Evolutionary conservation across 1,284 basidiomycete species (phyloP).

Genomic region (Trichosporon sp.): DNA sequence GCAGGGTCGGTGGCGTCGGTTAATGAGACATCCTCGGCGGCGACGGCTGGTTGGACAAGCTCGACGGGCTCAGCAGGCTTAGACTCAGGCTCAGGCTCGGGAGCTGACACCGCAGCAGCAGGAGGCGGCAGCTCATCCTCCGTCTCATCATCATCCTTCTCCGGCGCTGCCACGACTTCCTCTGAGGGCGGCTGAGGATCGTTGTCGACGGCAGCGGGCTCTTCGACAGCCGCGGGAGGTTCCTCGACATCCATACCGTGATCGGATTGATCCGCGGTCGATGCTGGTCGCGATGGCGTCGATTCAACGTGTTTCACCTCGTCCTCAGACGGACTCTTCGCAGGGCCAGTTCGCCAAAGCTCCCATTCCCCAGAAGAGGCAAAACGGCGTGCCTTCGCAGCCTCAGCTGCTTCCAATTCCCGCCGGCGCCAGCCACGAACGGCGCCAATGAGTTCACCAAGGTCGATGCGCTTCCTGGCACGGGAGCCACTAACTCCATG

Average conservation of each 20-base stretch:
- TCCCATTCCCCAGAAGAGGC: constrained; percentile 22
- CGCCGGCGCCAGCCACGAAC: constrained; percentile 60
- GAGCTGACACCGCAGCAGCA: not conserved
- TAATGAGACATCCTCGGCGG: not conserved
- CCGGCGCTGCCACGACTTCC: not conserved
- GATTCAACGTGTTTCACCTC: constrained; percentile 6
- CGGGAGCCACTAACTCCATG: constrained; percentile 21
- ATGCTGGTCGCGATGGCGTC: not conserved
- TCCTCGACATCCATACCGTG: constrained; percentile 16
- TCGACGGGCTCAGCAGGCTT: not conserved
- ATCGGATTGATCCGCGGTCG: constrained; percentile 7
- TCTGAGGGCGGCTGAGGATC: not conserved
- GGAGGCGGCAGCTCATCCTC: constrained; percentile 6
- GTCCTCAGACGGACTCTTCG: constrained; percentile 3
- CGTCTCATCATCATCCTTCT: constrained; percentile 9
- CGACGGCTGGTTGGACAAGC: not conserved
- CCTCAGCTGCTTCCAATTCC: constrained; percentile 38
- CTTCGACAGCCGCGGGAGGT: not conserved
- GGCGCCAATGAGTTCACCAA: constrained; percentile 66
- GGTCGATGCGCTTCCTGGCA: constrained; percentile 49
- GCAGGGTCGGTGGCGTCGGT: not conserved
- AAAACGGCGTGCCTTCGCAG: constrained; percentile 26
- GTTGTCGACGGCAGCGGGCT: not conserved
- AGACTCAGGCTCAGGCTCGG: not conserved
- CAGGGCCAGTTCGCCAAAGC: constrained; percentile 17